Base-by-base conservation (phyloP, 2,329 filamentous ascomycete species). In the Ophiosphaerella narmari region DNA sequence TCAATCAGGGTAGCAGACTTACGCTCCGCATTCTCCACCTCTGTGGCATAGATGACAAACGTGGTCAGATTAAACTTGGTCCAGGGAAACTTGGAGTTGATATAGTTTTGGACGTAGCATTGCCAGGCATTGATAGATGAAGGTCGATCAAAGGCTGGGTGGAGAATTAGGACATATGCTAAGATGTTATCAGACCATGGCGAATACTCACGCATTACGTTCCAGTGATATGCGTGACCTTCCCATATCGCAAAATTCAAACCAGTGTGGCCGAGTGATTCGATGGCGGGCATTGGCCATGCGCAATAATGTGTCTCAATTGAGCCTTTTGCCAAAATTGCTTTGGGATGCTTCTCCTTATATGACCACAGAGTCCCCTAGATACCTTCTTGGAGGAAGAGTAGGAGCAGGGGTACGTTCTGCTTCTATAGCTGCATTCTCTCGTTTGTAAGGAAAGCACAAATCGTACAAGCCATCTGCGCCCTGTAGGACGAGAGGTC, bases 211-310 rank as follows among this genome's bases (percentile, higher is more conserved):
- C 62, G 66, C 65, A 70, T 67, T 0, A 57, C 65, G 9, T 66
- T 68, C 65, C 66, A 70, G 1, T 62, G 59, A 33, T 70, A 70
- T 0, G 68, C 37, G 39, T 68, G 64, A 0, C 66, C 66, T 46
- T 70, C 64, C 50, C 60, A 65, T 0, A 65, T 70, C 0, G 54
- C 62, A 33, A 68, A 70, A 13, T 60, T 67, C 0, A 65, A 41
- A 0, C 54, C 59, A 1, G 12, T 62, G 1, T 57, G 62, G 0
- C 65, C 65, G 1, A 64, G 26, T 9, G 63, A 60, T 38, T 59
- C 60, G 34, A 70, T 58, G 0, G 52, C 43, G 0, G 66, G 66
- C 63, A 70, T 70, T 0, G 66, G 65, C 64, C 65, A 70, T 7
- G 65, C 66, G 21, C 65, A 67, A 39, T 70, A 70, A 23, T 68